Evolutionary conservation across 2,329 filamentous ascomycete genomes (phyloP).

Genomic region (Zymoseptoria pseudotritici): DNA sequence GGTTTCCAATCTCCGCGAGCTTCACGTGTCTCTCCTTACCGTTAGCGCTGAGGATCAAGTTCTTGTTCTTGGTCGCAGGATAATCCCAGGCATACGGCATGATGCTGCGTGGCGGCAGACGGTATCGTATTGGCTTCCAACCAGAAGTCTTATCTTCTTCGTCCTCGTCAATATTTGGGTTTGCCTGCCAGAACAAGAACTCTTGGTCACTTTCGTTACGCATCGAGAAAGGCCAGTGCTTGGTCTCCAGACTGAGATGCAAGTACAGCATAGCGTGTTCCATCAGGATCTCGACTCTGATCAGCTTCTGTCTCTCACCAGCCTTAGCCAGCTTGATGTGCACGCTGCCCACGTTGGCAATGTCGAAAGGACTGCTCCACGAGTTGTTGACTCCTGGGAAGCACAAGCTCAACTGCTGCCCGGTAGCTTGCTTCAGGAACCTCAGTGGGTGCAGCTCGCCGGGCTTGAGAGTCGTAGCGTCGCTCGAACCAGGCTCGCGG

Average conservation of each 20-base stretch:
- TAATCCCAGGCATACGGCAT: slow-evolving; percentile 99
- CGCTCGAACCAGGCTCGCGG: slow-evolving; percentile 84
- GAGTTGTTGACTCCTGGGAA: slow-evolving; percentile 93
- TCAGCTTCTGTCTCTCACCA: slow-evolving; percentile 78
- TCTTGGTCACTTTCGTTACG: slow-evolving; percentile 96
- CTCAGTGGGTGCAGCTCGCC: slow-evolving; percentile 80
- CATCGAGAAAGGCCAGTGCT: slow-evolving; percentile 98
- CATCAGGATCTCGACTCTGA: slow-evolving; percentile 82
- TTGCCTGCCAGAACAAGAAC: slow-evolving; percentile 91
- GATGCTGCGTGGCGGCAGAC: slow-evolving; percentile 85
- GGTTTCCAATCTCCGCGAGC: slow-evolving; percentile 89
- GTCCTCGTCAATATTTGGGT: slow-evolving; percentile 88
- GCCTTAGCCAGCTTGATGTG: slow-evolving; percentile 91
- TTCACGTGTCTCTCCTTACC: slow-evolving; percentile 86
- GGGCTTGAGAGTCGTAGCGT: slow-evolving; percentile 67
- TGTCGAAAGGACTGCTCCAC: slow-evolving; percentile 97
- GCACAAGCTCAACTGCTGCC: slow-evolving; percentile 87
- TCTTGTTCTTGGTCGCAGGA: slow-evolving; percentile 92
- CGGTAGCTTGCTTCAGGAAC: slow-evolving; percentile 73
- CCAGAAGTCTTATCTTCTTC: slow-evolving; percentile 71
- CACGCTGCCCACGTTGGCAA: slow-evolving; percentile 84
- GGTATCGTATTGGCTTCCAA: slow-evolving; percentile 88
- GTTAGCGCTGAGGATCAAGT: slow-evolving; percentile 73
- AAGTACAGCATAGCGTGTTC: slow-evolving; percentile 91
- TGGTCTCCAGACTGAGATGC: slow-evolving; percentile 80